A percentile compares a stretch with the other conserved stretches of the same genome.
Conservation (phyloP, 805 yeast species). For the Candida krabiensis region DNA sequence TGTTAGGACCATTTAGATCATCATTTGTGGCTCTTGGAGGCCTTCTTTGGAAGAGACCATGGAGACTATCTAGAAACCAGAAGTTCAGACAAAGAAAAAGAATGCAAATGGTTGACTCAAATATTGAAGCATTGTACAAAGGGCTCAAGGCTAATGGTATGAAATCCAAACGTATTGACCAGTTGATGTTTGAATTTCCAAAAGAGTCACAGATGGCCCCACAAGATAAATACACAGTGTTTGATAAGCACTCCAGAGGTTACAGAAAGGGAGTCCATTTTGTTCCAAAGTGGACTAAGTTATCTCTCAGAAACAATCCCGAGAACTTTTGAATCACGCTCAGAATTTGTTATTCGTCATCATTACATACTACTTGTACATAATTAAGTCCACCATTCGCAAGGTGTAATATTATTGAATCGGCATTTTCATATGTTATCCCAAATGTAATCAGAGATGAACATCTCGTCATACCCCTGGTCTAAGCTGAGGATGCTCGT, state of each 20-base stretch:
- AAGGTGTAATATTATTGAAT: neutral
- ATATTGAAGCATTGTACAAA: constrained; percentile 61
- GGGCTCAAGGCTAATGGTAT: constrained; percentile 41
- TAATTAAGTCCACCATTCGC: constrained; percentile 1
- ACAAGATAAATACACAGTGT: constrained; percentile 84
- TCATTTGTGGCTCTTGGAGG: constrained; percentile 65
- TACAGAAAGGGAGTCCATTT: constrained; percentile 88
- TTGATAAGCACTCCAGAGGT: constrained; percentile 67
- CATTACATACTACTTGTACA: constrained; percentile 8
- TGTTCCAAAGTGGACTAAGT: constrained; percentile 90
- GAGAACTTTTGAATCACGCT: constrained; percentile 49
- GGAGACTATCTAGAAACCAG: constrained; percentile 76
- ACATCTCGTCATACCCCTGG: constrained; percentile 59
- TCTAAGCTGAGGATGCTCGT: constrained; percentile 53
- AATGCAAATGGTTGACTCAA: constrained; percentile 77
- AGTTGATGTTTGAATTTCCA: constrained; percentile 56
- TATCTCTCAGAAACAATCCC: constrained; percentile 79
- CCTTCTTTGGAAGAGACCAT: constrained; percentile 75
- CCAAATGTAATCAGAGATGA: constrained; percentile 78
- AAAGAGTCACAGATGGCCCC: constrained; percentile 79
- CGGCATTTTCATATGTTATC: constrained; percentile 44
- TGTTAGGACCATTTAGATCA: constrained; percentile 66
- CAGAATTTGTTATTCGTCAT: constrained; percentile 1
- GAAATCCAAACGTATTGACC: constrained; percentile 34
- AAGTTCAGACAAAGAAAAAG: constrained; percentile 84